Conservation (phyloP, 345 rosid genomes). For the Ceriops decandra region DNA sequence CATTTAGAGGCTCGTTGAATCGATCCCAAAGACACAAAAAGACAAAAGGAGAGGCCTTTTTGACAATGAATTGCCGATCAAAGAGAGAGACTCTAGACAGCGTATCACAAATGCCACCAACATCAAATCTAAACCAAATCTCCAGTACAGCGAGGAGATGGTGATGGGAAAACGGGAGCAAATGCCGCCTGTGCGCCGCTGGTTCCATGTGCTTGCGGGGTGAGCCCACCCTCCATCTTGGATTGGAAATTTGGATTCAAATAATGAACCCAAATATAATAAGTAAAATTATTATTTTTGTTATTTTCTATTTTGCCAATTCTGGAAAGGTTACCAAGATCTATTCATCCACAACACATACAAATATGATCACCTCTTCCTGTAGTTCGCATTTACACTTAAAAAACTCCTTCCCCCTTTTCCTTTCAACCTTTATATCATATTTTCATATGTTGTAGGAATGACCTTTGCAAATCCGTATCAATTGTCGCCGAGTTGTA, state of each 20-base stretch:
- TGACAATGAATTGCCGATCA: background rate
- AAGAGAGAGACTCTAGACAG: background rate
- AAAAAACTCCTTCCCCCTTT: background rate
- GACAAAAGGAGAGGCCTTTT: background rate
- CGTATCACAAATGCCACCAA: constrained; percentile 9
- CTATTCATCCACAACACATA: constrained; percentile 1
- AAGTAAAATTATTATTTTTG: too few species aligned
- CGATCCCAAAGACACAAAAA: background rate
- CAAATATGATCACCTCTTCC: background rate
- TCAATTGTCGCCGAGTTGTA: too few species aligned
- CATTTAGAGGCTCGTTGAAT: too few species aligned
- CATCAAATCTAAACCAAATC: constrained; percentile 37
- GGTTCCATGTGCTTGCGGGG: background rate
- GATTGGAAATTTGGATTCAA: constrained; percentile 16
- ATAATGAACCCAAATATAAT: background rate
- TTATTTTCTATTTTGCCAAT: too few species aligned
- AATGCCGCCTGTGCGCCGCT: constrained; percentile 13
- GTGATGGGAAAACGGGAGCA: constrained; percentile 10
- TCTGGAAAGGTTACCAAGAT: too few species aligned
- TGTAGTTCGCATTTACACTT: too few species aligned
- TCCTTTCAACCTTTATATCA: background rate
- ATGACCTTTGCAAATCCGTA: too few species aligned
- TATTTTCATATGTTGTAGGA: background rate
- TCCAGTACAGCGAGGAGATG: constrained; percentile 19
- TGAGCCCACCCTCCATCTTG: constrained; percentile 8